Percentiles rank a stretch among this genome's conserved stretches.
Conservation (phyloP, 2,329 filamentous ascomycete species). For the Coniochaeta sp. region DNA sequence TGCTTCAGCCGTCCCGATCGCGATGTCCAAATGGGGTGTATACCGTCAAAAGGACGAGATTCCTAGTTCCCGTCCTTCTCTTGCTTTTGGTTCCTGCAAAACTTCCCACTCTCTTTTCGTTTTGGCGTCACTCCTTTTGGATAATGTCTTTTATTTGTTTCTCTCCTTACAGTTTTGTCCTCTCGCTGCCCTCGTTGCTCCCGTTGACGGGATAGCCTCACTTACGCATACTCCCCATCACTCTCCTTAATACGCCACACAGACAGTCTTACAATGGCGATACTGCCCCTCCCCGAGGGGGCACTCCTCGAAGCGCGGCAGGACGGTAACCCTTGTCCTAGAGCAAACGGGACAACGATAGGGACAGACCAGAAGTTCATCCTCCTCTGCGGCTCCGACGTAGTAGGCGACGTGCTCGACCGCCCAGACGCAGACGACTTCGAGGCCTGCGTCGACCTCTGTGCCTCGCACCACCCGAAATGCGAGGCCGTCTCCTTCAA, state of each 20-base stretch:
- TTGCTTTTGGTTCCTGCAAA: constrained; percentile 3
- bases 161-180: not conserved
- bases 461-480: constrained; percentile 21
- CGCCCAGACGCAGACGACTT: constrained; percentile 13
- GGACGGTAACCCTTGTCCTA: constrained; percentile 13
- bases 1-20: not conserved
- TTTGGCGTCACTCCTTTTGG: not conserved
- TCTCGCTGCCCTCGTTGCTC: not conserved
- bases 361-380: constrained; percentile 19
- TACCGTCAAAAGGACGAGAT: not conserved
- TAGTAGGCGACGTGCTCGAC: constrained; percentile 15
- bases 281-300: not conserved
- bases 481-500: constrained; percentile 20
- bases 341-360: constrained; percentile 19
- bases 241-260: not conserved
- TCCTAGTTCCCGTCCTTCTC: not conserved
- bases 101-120: not conserved
- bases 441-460: constrained; percentile 19
- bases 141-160: constrained; percentile 1
- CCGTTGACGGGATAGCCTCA: not conserved
- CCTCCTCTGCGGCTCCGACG: constrained; percentile 17
- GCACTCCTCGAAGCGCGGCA: too few relatives aligned
- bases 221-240: too few relatives aligned
- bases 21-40: not conserved
- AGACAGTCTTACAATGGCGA: not conserved